These are phyloP conservation scores for Beta vulgaris DNA, from an alignment of 148 eudicot genomes.

Conservation along the genomic window DNA sequence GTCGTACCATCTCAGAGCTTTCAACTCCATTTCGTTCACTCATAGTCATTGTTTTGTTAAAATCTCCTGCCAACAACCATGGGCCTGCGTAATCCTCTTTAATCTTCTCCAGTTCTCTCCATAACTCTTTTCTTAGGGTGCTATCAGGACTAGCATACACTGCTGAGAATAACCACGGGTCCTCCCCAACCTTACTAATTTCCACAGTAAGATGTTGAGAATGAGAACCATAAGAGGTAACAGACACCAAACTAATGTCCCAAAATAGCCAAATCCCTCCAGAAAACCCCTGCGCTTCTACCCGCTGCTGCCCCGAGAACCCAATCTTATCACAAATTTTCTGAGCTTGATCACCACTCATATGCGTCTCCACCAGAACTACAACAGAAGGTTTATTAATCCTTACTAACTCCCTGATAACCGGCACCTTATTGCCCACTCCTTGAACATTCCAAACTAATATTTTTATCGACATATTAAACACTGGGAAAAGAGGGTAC, in stretches of 20 bases:
- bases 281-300: neutral
- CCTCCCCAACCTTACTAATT: neutral
- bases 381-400: neutral
- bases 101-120: neutral
- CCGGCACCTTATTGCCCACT: neutral
- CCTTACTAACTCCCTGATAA: neutral
- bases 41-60: neutral
- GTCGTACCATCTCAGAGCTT: neutral
- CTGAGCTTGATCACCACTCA: neutral
- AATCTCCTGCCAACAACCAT: neutral
- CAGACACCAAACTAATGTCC: too few relatives aligned
- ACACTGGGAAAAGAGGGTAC: neutral
- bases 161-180: neutral
- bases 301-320: neutral
- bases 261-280: too few relatives aligned
- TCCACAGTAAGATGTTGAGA: too few relatives aligned
- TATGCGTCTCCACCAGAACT: neutral
- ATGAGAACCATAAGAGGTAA: too few relatives aligned
- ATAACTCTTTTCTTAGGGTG: neutral
- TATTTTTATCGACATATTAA: neutral
- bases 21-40: neutral
- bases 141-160: neutral
- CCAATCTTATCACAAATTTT: neutral
- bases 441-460: conserved; percentile 4
- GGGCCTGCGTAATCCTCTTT: neutral